These are phyloP conservation scores for Dactylis glomerata DNA, from an alignment of 176 grass and related monocot genomes.

Conservation along the genomic window DNA sequence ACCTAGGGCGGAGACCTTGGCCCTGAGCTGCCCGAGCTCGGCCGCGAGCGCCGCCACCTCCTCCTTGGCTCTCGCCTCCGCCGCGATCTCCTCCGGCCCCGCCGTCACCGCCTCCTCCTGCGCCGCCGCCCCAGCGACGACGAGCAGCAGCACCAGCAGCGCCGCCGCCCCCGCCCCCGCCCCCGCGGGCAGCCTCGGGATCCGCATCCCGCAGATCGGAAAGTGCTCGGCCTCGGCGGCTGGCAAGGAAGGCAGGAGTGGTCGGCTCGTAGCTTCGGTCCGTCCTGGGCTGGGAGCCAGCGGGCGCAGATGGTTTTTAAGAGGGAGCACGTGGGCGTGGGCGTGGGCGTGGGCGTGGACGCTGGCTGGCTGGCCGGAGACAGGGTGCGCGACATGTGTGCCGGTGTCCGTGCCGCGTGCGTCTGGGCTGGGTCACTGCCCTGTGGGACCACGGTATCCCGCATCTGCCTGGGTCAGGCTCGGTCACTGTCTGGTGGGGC, in stretches of 20 bases:
- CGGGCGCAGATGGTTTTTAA: not conserved
- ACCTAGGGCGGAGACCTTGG: conserved; percentile 44
- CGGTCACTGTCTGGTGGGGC: not conserved
- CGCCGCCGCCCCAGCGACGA: conserved; percentile 16
- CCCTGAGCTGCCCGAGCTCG: conserved; percentile 43
- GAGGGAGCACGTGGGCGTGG: conserved; percentile 2
- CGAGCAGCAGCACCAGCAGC: conserved; percentile 26
- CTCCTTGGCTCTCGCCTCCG: conserved; percentile 37
- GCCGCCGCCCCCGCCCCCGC: not conserved
- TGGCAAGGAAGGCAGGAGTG: not conserved
- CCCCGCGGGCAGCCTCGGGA: not conserved
- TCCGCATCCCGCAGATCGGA: conserved; percentile 32
- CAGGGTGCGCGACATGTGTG: conserved; percentile 27
- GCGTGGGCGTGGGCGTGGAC: not conserved
- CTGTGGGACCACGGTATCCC: not conserved
- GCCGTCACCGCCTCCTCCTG: conserved; percentile 36
- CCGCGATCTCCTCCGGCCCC: conserved; percentile 22
- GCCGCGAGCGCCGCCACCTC: conserved; percentile 27
- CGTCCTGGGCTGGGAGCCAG: not conserved
- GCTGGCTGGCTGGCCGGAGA: not conserved
- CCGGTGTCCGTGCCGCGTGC: not conserved
- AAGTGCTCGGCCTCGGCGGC: not conserved
- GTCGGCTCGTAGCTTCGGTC: not conserved
- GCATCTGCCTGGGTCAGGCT: not conserved
- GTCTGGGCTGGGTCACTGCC: not conserved